Base-by-base conservation (phyloP, 1,139 yeast genomes). In the Geotrichum citri-aurantii region DNA sequence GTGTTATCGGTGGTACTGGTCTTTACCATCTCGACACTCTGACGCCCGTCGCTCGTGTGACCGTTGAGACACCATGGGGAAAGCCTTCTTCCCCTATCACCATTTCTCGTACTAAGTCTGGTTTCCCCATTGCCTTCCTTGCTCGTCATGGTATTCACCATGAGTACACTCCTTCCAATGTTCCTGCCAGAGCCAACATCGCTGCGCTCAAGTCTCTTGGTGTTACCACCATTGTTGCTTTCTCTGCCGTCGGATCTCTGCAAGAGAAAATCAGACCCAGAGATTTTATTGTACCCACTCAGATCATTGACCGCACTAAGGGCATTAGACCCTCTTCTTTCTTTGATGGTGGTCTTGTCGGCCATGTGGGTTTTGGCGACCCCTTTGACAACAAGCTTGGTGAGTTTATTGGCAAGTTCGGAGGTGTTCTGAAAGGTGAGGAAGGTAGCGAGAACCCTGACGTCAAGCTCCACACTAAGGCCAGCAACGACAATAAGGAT, bases 1-100 rank as follows among this genome's bases (percentile, higher is more conserved):
- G 96, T 51, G 83, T 93, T 64, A 93, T 93, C 71, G 99, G 99
- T 47, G 99, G 99, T 50, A 93, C 99, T 2, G 99, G 99, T n/a
- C 81, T 93, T 51, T 93, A 93, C 77, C 88, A 89, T 60, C 79
- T 93, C 62, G 90, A 88, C 50, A 84, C 89, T 59, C 78, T 92
- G 63, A 81, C 85, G 53, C 95, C 97, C 2, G 95, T 91, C 56
- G 97, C 97, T 27, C 79, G 87, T 65, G 76, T 91, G 56, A 82
- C 88, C 7, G 74, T 90, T 58, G 81, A 86, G 21, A 93, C 99
- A 10, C 99, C 99, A 26, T 93, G 99, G 98, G 99, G 99, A 7
- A 81, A 80, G 66, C 97, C 99, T 24, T 91, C 98, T 5, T 87
- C 96, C 14, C 92, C 97, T 56, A 88, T 93, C 69, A 92, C 97